phyloP scores from a whole-genome alignment of 108 stramenopile species.

The Stephanodiscus triporus region DNA sequence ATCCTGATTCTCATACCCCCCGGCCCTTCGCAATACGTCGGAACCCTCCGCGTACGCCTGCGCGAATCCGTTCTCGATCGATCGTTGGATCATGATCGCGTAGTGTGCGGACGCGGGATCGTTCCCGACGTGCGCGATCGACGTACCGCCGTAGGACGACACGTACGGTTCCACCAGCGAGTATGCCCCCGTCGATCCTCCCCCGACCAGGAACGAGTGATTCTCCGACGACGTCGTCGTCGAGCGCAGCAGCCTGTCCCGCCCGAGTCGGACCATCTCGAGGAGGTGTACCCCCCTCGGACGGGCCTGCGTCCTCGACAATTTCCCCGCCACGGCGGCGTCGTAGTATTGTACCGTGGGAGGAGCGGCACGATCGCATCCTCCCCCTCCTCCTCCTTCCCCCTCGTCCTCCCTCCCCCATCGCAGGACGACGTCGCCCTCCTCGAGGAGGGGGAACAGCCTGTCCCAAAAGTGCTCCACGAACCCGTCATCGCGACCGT shows the following conservation, averaged over 20 bases:
- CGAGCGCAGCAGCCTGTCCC: slow-evolving; percentile 52
- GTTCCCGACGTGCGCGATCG: slow-evolving; percentile 57
- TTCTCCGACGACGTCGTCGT: slow-evolving; percentile 31
- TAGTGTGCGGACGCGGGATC: slow-evolving; percentile 57
- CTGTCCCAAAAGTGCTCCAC: slow-evolving; percentile 27
- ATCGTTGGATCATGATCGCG: slow-evolving; percentile 90
- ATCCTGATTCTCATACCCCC: slow-evolving; percentile 78
- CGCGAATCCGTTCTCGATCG: slow-evolving; percentile 92
- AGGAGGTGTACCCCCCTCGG: slow-evolving; percentile 73
- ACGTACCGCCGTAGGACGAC: slow-evolving; percentile 65
- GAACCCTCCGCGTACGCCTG: slow-evolving; percentile 91
- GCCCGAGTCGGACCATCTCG: slow-evolving; percentile 69
- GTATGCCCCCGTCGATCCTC: slow-evolving; percentile 81
- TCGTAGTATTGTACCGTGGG: slow-evolving; percentile 19
- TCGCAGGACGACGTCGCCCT: slow-evolving; percentile 39
- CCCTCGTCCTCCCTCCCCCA: slow-evolving; percentile 42
- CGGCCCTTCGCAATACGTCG: slow-evolving; percentile 66
- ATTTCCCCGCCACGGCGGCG: slow-evolving; percentile 27
- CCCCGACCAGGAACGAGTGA: slow-evolving; percentile 89
- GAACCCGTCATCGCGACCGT: slow-evolving; percentile 28
- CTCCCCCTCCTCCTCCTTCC: not conserved
- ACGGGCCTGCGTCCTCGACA: slow-evolving; percentile 33
- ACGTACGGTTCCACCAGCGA: slow-evolving; percentile 71
- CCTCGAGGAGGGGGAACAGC: slow-evolving; percentile 7
- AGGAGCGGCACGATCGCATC: not conserved